Percentiles rank a stretch among this genome's conserved stretches.
These are phyloP conservation scores for Boletus vinaceobasis DNA, from an alignment of 768 basidiomycete species.

Conservation along the genomic window DNA sequence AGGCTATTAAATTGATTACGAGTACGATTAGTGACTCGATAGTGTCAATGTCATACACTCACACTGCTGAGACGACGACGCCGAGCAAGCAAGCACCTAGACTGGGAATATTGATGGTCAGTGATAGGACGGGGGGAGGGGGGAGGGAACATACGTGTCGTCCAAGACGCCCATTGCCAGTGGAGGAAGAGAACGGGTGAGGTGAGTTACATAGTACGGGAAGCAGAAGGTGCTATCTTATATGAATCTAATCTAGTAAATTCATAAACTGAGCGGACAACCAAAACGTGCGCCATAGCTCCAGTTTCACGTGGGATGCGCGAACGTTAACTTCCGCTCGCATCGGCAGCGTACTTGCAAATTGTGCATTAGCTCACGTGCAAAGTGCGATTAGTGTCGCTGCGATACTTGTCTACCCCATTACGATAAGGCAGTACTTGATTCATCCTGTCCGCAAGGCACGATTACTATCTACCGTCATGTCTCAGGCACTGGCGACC, in stretches of 20 bases:
- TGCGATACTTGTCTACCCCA: no score
- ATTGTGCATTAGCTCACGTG: no score
- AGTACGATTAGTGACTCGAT: background rate
- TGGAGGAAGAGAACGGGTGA: background rate
- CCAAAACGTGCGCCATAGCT: no score
- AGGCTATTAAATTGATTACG: constrained; percentile 34
- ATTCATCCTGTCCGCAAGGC: no score
- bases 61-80: constrained; percentile 50
- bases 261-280: no score
- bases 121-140: background rate
- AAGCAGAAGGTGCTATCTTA: constrained; percentile 9
- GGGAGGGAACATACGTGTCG: constrained; percentile 34
- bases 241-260: no score
- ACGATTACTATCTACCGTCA: no score
- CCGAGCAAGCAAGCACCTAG: constrained; percentile 55
- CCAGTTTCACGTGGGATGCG: no score
- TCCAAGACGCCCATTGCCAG: constrained; percentile 26
- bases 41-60: constrained; percentile 22
- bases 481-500: background rate
- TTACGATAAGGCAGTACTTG: no score
- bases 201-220: background rate
- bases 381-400: no score
- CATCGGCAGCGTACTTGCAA: no score
- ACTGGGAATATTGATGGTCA: constrained; percentile 26
- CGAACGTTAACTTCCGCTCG: no score